A percentile compares a stretch with the other conserved stretches of the same genome.
These are phyloP conservation scores for Yamadazyma spencermartinsiae DNA, from an alignment of 1,139 yeast species.

Conservation along the genomic window DNA sequence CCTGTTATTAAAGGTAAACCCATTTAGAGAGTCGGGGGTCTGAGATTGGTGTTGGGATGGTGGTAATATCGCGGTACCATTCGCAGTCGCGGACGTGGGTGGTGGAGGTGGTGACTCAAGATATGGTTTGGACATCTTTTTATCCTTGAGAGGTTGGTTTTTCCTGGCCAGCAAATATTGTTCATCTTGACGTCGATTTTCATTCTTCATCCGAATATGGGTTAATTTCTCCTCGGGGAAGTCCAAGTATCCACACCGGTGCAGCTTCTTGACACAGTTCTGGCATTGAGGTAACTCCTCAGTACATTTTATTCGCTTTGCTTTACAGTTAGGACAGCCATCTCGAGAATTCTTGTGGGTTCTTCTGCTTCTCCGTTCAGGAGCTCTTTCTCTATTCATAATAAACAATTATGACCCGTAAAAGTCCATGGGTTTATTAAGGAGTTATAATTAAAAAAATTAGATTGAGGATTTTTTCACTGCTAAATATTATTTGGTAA, in stretches of 20 bases:
- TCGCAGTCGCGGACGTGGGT: too few species aligned
- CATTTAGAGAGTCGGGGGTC: too few species aligned
- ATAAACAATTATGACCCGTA: too few species aligned
- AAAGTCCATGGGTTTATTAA: not conserved
- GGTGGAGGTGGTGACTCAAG: not conserved
- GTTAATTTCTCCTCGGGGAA: conserved; percentile 40
- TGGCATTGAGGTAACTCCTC: conserved; percentile 46
- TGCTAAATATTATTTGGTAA: not conserved
- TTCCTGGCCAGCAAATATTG: not conserved
- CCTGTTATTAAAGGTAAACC: not conserved
- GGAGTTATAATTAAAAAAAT: not conserved
- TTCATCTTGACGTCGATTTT: conserved; percentile 20
- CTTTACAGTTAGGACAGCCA: conserved; percentile 49
- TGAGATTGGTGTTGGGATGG: not conserved
- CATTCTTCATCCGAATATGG: conserved; percentile 34
- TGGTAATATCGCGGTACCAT: not conserved
- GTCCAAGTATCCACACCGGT: conserved; percentile 46
- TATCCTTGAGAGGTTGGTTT: too few species aligned
- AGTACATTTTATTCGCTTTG: conserved; percentile 44
- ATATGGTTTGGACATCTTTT: too few species aligned
- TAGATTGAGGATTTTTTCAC: not conserved
- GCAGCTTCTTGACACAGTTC: conserved; percentile 40
- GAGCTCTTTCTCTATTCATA: not conserved
- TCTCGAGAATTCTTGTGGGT: conserved; percentile 49
- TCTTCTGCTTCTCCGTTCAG: conserved; percentile 41